These are phyloP conservation scores for Cyclotella kingstonii DNA, from an alignment of 108 stramenopile genomes.

Conservation along the genomic window DNA sequence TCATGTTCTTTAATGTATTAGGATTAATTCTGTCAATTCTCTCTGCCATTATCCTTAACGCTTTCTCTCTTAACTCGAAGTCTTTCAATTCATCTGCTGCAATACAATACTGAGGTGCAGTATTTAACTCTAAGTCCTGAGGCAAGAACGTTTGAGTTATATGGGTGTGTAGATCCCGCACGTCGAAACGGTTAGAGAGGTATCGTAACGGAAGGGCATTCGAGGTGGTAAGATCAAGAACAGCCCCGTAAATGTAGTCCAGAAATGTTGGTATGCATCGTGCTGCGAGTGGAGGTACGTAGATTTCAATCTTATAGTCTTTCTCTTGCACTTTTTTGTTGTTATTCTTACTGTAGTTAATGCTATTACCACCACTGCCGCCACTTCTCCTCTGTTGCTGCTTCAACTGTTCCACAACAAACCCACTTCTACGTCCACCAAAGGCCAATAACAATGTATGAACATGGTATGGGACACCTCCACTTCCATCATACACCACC, in stretches of 20 bases:
- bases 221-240: conserved; percentile 19
- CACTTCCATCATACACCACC: conserved; percentile 36
- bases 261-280: conserved; percentile 27
- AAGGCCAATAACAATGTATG: conserved; percentile 20
- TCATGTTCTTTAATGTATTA: conserved; percentile 16
- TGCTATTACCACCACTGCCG: neutral
- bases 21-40: conserved; percentile 27
- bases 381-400: conserved; percentile 10
- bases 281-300: conserved; percentile 29
- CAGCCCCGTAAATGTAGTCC: conserved; percentile 35
- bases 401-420: conserved; percentile 29
- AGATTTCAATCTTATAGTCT: conserved; percentile 30
- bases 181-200: conserved; percentile 40
- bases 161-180: conserved; percentile 26
- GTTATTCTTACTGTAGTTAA: conserved; percentile 1
- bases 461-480: conserved; percentile 22
- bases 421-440: conserved; percentile 33
- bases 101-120: conserved; percentile 27
- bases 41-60: conserved; percentile 30
- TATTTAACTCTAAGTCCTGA: conserved; percentile 16
- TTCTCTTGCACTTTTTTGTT: neutral
- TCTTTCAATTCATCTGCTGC: conserved; percentile 38
- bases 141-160: conserved; percentile 22
- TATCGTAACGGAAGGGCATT: conserved; percentile 35
- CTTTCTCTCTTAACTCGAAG: conserved; percentile 26